These are phyloP conservation scores for Aspergillus chevalieri DNA, from an alignment of 2,329 filamentous ascomycete species.

Conservation along the genomic window DNA sequence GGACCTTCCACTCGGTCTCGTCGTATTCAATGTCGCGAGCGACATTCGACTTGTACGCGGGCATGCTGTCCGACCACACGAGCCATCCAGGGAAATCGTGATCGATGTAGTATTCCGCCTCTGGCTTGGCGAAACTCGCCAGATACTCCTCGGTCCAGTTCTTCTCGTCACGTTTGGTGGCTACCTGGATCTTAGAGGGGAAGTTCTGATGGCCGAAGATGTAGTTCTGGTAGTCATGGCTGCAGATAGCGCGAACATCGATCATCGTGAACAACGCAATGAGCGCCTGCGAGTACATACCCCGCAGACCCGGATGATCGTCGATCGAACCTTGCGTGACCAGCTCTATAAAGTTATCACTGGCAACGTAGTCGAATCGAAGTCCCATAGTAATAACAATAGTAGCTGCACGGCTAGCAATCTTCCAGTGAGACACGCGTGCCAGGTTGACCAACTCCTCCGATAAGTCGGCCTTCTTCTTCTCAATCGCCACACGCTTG, in stretches of 20 bases:
- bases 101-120: constrained; percentile 84
- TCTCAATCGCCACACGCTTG: constrained; percentile 71
- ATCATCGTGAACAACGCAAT: constrained; percentile 75
- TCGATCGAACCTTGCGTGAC: constrained; percentile 79
- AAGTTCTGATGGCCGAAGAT: constrained; percentile 73
- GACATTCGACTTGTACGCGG: constrained; percentile 68
- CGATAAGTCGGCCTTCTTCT: constrained; percentile 73
- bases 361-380: constrained; percentile 83
- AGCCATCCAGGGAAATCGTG: constrained; percentile 92
- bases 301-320: constrained; percentile 77
- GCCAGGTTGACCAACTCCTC: constrained; percentile 74
- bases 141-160: constrained; percentile 76
- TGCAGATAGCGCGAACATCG: constrained; percentile 77
- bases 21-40: constrained; percentile 67
- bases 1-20: constrained; percentile 65
- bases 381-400: constrained; percentile 87
- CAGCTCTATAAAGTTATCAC: constrained; percentile 73
- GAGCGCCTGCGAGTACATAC: constrained; percentile 74
- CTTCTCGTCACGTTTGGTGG: constrained; percentile 67
- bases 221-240: constrained; percentile 81
- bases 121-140: constrained; percentile 67
- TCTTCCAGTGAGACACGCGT: constrained; percentile 87
- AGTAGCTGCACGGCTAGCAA: constrained; percentile 79
- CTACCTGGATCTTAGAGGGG: constrained; percentile 67
- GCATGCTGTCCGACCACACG: constrained; percentile 85